phyloP scores from a whole-genome alignment of 768 basidiomycete genomes.

The Kwoniella bestiolae region DNA sequence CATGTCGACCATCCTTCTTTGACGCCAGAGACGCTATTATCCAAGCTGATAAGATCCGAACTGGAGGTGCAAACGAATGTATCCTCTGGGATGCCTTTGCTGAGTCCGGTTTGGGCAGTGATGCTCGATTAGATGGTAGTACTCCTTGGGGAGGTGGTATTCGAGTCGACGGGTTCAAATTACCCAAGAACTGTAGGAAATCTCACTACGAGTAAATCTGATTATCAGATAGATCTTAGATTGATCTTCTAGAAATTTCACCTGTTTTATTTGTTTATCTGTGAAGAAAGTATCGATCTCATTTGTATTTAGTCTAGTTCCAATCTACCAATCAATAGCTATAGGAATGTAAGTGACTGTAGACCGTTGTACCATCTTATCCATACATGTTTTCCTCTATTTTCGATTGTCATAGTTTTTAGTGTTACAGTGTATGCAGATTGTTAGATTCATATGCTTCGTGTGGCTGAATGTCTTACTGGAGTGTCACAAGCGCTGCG shows the following conservation, averaged over 20 bases:
- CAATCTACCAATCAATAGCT: background rate
- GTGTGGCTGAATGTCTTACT: no score
- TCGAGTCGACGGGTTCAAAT: constrained; percentile 64
- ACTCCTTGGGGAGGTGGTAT: constrained; percentile 95
- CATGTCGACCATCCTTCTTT: constrained; percentile 85
- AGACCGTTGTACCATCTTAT: constrained; percentile 1
- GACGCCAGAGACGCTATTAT: constrained; percentile 88
- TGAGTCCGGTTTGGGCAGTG: constrained; percentile 75
- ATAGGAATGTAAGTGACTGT: background rate
- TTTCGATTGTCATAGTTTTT: constrained; percentile 3
- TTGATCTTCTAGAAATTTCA: background rate
- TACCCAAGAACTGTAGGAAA: constrained; percentile 55
- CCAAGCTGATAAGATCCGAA: constrained; percentile 84
- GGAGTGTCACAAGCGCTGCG: no score
- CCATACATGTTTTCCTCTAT: background rate
- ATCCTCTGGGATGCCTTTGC: constrained; percentile 84
- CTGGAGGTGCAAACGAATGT: constrained; percentile 91
- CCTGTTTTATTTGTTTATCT: background rate
- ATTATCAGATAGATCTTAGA: background rate
- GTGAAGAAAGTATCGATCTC: background rate
- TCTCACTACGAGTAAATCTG: background rate
- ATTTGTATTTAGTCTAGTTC: background rate
- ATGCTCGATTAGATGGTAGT: constrained; percentile 72
- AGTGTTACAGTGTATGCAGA: background rate
- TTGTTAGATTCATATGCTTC: no score